Evolutionary conservation across 2,329 filamentous ascomycete species (phyloP).

Genomic region (Bipolaris victoriae): DNA sequence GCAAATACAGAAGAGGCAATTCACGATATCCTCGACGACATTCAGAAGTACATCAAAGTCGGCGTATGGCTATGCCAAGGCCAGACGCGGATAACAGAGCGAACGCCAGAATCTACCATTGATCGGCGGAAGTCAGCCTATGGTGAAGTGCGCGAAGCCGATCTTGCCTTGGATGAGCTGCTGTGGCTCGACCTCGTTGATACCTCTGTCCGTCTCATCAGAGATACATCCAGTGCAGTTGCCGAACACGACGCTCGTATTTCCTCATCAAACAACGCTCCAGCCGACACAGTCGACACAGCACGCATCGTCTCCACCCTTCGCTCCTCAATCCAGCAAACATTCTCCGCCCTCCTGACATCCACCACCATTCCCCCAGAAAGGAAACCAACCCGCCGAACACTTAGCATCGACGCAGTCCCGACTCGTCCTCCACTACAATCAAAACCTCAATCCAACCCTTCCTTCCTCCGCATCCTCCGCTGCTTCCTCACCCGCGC

Average conservation of each 20-base stretch:
- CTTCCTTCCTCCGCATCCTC: conserved; percentile 87
- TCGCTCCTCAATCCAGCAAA: conserved; percentile 82
- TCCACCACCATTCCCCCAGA: conserved; percentile 59
- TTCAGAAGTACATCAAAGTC: conserved; percentile 90
- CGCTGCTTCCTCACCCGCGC: conserved; percentile 86
- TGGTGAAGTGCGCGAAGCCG: conserved; percentile 60
- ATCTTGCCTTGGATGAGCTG: conserved; percentile 65
- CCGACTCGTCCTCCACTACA: conserved; percentile 32
- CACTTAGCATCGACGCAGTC: conserved; percentile 27
- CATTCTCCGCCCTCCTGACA: conserved; percentile 84
- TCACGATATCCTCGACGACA: conserved; percentile 73
- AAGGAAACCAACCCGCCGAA: conserved; percentile 26
- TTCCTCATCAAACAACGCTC: conserved; percentile 28
- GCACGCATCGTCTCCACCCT: conserved; percentile 70
- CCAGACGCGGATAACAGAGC: conserved; percentile 68
- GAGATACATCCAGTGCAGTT: conserved; percentile 54
- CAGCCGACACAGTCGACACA: conserved; percentile 55
- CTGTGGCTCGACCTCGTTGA: conserved; percentile 72
- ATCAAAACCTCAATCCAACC: conserved; percentile 56
- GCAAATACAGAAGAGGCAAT: conserved; percentile 68
- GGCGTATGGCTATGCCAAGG: conserved; percentile 95
- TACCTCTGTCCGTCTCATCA: conserved; percentile 62
- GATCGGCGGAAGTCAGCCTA: conserved; percentile 41
- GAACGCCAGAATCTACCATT: conserved; percentile 49
- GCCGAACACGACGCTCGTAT: conserved; percentile 50